Base-by-base conservation (phyloP, 805 yeast genomes). In the Pichia nakasei region DNA sequence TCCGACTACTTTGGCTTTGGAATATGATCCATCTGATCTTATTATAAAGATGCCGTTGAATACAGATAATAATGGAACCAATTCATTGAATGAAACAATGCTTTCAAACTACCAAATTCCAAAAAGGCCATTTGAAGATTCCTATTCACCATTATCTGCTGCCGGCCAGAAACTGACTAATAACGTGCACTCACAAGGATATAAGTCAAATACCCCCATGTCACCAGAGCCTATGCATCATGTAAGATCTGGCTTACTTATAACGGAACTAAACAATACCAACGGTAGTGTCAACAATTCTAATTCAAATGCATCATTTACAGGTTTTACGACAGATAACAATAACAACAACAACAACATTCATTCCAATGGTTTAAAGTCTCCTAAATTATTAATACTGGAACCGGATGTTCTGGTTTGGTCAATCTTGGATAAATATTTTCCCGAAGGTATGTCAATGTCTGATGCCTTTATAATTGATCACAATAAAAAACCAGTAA, bases 21-120 rank as follows among this genome's bases (percentile, higher is more conserved):
- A 66, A 38, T 73, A 70, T 55, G 87, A 87, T 64, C 80, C 94
- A 9, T 78, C 95, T 11, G 86, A 85, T 57, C 46, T 82, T 50
- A 44, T 67, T 17, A 58, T 78, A 47, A 56, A 56, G 39, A 27
- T 60, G 26, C 58, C 55, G 18, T 5, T 58, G 13, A 50, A 55
- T 7, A 17, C 18, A 15, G 47, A 42, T 39, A 20, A 18, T 52
- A 5, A 15, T 29, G n/a, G 27, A 5, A 12, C 34, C n/a, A 3
- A 21, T 22, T 15, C 36, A 9, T 15, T 29, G 19, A 39, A 22
- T 29, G 34, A 20, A 18, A 20, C 29, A 9, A 15, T 8, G 5
- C 4, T 20, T 13, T 29, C 22, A 24, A 22, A 22, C 13, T 42
- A 12, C 32, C 11, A 41, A 1, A 5, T 32, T n/a, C 17, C 29